Percentiles rank a stretch among this genome's conserved stretches.
Conservation (phyloP, 139 green algal genomes). For the Chlamydomonas sp. region DNA sequence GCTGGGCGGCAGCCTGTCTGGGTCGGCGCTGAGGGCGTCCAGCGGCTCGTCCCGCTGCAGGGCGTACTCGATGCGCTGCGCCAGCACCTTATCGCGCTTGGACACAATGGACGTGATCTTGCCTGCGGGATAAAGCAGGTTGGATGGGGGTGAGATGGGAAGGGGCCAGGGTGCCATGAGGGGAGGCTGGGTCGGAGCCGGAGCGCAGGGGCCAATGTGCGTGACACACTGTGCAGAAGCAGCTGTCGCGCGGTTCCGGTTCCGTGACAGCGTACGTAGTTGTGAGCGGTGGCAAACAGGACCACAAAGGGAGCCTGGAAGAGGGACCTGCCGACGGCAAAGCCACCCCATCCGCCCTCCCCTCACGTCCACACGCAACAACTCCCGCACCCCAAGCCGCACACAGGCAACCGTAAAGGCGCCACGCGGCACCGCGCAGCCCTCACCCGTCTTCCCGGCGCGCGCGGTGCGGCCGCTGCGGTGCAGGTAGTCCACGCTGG, state of each 20-base stretch:
- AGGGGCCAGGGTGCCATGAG: too few species aligned
- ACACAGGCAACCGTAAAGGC: too few species aligned
- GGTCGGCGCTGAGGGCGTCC: conserved; percentile 73
- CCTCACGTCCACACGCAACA: background rate
- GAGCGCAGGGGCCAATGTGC: too few species aligned
- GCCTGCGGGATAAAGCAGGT: conserved; percentile 23
- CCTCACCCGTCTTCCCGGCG: conserved; percentile 71
- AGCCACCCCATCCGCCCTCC: background rate
- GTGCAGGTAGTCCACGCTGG: conserved; percentile 92
- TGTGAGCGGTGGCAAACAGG: too few species aligned
- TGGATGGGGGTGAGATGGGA: background rate
- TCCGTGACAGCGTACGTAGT: too few species aligned
- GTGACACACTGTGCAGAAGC: too few species aligned
- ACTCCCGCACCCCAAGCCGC: background rate
- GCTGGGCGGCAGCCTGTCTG: conserved; percentile 60
- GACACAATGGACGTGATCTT: conserved; percentile 79
- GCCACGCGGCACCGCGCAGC: background rate
- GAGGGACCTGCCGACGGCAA: background rate
- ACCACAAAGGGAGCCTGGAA: too few species aligned
- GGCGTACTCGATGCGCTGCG: conserved; percentile 80
- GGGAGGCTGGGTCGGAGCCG: too few species aligned
- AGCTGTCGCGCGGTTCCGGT: too few species aligned
- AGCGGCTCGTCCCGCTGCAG: conserved; percentile 74
- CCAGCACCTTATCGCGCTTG: conserved; percentile 79
- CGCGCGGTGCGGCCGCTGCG: conserved; percentile 88